Evolutionary conservation across 2,329 filamentous ascomycete genomes (phyloP).

Genomic region (Apiospora pterosperma): DNA sequence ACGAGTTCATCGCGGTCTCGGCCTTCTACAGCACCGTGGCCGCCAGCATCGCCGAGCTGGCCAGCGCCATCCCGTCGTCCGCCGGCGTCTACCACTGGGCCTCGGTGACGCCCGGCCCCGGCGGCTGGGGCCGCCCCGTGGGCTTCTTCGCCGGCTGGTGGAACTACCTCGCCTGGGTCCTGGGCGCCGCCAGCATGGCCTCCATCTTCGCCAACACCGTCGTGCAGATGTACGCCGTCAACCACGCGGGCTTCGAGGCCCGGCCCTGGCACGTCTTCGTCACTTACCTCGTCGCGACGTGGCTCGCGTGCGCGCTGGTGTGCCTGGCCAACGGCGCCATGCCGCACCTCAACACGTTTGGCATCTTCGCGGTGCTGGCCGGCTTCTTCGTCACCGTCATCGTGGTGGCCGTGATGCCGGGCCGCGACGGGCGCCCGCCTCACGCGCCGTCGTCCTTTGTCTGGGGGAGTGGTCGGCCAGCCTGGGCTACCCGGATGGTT

Average conservation of each 20-base stretch:
- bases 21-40: conserved; percentile 57
- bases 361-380: conserved; percentile 46
- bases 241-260: conserved; percentile 32
- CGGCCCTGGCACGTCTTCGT: conserved; percentile 42
- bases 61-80: conserved; percentile 58
- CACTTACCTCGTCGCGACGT: conserved; percentile 36
- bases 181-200: conserved; percentile 37
- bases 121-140: conserved; percentile 46
- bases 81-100: conserved; percentile 62
- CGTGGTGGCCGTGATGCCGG: conserved; percentile 49
- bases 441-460: conserved; percentile 33
- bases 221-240: conserved; percentile 41
- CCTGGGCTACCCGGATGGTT: conserved; percentile 39
- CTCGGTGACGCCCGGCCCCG: conserved; percentile 50
- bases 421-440: conserved; percentile 22
- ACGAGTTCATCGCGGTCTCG: conserved; percentile 51
- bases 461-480: conserved; percentile 37
- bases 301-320: conserved; percentile 35
- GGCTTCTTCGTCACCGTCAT: conserved; percentile 54
- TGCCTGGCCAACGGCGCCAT: conserved; percentile 53
- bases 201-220: conserved; percentile 38
- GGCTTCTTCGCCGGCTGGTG: conserved; percentile 44
- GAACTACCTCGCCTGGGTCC: conserved; percentile 40
- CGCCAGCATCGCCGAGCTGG: conserved; percentile 57
- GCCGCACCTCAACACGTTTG: conserved; percentile 50